Percentiles rank a stretch among this genome's conserved stretches.
These are phyloP conservation scores for Bipolaris oryzae DNA, from an alignment of 2,329 filamentous ascomycete genomes.

Conservation along the genomic window DNA sequence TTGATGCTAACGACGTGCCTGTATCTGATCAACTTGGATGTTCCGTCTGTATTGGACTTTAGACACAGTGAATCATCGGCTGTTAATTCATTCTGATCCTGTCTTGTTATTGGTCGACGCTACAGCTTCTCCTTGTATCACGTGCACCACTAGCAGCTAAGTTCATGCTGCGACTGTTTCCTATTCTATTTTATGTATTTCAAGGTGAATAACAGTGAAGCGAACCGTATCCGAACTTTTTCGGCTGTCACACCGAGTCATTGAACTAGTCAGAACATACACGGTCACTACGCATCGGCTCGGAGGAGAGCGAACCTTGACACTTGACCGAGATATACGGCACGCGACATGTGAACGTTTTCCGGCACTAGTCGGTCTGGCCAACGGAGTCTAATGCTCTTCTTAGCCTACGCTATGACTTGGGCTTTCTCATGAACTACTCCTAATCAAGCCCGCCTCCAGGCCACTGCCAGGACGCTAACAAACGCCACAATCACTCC, in stretches of 20 bases:
- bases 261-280: neutral
- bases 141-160: neutral
- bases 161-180: neutral
- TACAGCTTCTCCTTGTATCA: neutral
- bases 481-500: neutral
- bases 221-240: no score
- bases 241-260: no score
- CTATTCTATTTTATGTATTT: neutral
- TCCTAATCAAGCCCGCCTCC: neutral
- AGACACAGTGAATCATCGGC: neutral
- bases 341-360: neutral
- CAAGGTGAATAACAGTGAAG: neutral
- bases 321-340: neutral
- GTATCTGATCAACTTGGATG: no score
- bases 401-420: neutral
- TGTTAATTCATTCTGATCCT: neutral
- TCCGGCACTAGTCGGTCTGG: neutral
- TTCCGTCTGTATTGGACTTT: neutral
- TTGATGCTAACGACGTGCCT: no score
- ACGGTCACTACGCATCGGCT: no score
- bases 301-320: no score
- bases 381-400: neutral
- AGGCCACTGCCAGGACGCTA: neutral
- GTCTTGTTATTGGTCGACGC: neutral
- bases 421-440: neutral